Percentiles rank a stretch among this genome's conserved stretches.
Conservation (phyloP, 106 monocot species). For the Dendrobium catenatum region DNA sequence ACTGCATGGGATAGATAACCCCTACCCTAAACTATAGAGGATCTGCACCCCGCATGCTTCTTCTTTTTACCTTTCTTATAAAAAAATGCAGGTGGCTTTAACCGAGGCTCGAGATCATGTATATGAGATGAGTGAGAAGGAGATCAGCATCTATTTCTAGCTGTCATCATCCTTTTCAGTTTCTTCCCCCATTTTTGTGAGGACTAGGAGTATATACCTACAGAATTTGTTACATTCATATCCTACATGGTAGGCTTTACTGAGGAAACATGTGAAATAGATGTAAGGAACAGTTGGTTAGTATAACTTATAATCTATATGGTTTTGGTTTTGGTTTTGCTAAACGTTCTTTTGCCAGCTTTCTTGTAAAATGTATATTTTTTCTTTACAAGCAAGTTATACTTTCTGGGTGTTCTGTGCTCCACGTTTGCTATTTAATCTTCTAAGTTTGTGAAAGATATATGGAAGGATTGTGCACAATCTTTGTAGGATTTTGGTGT, state of each 20-base stretch:
- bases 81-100: conserved; percentile 70
- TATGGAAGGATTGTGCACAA: too few relatives aligned
- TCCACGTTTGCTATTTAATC: too few relatives aligned
- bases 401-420: too few relatives aligned
- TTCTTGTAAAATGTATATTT: neutral
- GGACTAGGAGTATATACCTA: neutral
- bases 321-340: neutral
- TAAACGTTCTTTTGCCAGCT: neutral
- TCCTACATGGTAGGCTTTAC: too few relatives aligned
- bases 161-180: neutral
- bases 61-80: neutral
- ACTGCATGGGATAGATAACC: neutral
- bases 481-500: too few relatives aligned
- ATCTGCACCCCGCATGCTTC: neutral
- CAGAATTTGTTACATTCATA: neutral
- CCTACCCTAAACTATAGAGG: neutral
- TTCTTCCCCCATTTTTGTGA: neutral
- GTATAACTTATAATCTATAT: neutral
- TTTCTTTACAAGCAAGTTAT: neutral
- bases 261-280: too few relatives aligned
- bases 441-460: too few relatives aligned
- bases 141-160: conserved; percentile 83
- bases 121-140: conserved; percentile 89
- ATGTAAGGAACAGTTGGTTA: neutral
- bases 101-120: conserved; percentile 90